Base-by-base conservation (phyloP, 2,329 filamentous ascomycete genomes). In the Aspergillus neotritici region DNA sequence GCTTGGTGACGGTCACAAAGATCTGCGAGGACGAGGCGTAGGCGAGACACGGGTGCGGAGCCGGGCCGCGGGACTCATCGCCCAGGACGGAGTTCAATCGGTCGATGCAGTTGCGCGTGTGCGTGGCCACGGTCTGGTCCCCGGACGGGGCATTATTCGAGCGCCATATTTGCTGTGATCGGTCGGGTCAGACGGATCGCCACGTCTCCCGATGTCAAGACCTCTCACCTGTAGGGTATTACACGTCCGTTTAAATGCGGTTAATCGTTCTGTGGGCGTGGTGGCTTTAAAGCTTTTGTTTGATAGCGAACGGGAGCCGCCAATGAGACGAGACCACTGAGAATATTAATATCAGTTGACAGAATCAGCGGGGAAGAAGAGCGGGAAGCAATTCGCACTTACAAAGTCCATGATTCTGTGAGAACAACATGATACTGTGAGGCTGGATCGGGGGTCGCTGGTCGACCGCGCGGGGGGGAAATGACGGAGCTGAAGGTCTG, bases 31-130 rank as follows among this genome's bases (percentile, higher is more conserved):
- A 80, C 30, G 88, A 82, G 47, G 87, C 86, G 68, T 91, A 96
- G 56, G 84, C 78, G 31, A 97, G 86, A 70, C 93, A 98, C 4
- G 90, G 86, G 66, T 97, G 91, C 5, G 91, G 91, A 17, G 89
- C 78, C 4, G 90, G 88, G 34, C 88, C 83, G 53, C 89, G 85
- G 47, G 86, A 87, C 70, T 97, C 91, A 70, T 96, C 89, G 69
- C 81, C 84, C 51, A 97, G 82, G 57, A 94, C 83, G 53, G 72
- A 69, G 46, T 76, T 78, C 17, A 84, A 65, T 37, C 75, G 73
- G 48, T 78, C 73, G 49, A 83, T 72, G 49, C 70, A 74, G 46
- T 66, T 67, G 43, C 75, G 71, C 44, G 80, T 61, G 41, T 76
- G 61, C 62, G 65, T 66, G 35, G 75, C 62, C 16, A 76, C 71